Conservation (phyloP, 2,329 filamentous ascomycete genomes). For the Nectriaceae sp. region DNA sequence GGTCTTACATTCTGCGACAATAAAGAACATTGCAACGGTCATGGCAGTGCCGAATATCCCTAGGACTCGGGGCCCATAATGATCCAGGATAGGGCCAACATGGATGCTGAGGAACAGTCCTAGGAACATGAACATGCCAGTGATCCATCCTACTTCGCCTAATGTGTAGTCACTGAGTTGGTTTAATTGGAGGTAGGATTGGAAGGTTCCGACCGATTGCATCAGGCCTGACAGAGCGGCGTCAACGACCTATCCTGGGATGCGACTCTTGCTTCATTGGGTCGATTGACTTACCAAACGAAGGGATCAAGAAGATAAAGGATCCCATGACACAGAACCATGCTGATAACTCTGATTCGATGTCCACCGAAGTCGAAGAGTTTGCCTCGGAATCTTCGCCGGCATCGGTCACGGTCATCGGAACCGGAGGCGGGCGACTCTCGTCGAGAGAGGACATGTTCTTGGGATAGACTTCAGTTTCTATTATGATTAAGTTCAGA, state of each 20-base stretch:
- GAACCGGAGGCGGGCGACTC: neutral
- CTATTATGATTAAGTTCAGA: neutral
- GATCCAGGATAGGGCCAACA: constrained; percentile 50
- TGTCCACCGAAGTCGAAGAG: neutral
- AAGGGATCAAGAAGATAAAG: constrained; percentile 22
- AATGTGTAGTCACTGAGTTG: constrained; percentile 44
- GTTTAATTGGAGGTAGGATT: constrained; percentile 46
- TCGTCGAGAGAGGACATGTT: neutral
- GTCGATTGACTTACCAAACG: constrained; percentile 20
- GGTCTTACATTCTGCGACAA: constrained; percentile 46
- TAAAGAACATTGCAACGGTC: constrained; percentile 42
- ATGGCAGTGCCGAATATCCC: constrained; percentile 37
- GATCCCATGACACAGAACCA: constrained; percentile 28
- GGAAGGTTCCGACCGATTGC: constrained; percentile 48
- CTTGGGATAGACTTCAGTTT: neutral
- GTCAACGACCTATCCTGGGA: neutral
- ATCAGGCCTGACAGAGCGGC: constrained; percentile 41
- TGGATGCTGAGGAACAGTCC: constrained; percentile 47
- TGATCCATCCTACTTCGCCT: constrained; percentile 52
- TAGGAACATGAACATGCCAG: constrained; percentile 47
- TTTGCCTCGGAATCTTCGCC: neutral
- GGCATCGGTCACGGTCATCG: neutral
- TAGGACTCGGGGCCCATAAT: constrained; percentile 45
- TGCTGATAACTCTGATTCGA: constrained; percentile 5
- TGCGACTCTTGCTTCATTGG: neutral